Conservation (phyloP, 2,329 filamentous ascomycete species). For the Penicillium sp. region DNA sequence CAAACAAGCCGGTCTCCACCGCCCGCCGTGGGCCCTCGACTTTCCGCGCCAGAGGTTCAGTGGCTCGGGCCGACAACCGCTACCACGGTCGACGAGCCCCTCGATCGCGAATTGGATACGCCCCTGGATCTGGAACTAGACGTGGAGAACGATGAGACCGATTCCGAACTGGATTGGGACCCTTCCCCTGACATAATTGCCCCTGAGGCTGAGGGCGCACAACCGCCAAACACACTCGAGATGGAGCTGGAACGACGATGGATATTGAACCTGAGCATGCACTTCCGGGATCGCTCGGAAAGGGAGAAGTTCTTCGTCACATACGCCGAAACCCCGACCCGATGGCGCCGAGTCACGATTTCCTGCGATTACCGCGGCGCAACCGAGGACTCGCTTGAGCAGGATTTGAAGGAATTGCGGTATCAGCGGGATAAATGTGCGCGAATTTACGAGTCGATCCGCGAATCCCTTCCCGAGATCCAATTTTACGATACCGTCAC, state of each 20-base stretch:
- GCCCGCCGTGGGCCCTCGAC: constrained; percentile 38
- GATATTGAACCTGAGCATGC: constrained; percentile 98
- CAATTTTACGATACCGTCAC: constrained; percentile 96
- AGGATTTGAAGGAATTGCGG: constrained; percentile 72
- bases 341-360: constrained; percentile 86
- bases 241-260: constrained; percentile 83
- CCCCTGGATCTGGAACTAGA: neutral
- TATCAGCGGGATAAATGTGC: constrained; percentile 91
- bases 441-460: constrained; percentile 91
- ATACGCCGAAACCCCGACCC: constrained; percentile 74
- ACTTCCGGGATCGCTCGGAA: constrained; percentile 88
- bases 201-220: constrained; percentile 21
- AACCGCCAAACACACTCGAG: constrained; percentile 53
- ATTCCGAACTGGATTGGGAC: constrained; percentile 28
- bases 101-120: constrained; percentile 15
- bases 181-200: constrained; percentile 24
- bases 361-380: constrained; percentile 89
- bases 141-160: constrained; percentile 26
- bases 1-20: constrained; percentile 47
- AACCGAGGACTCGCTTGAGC: constrained; percentile 77
- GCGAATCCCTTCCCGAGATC: constrained; percentile 87
- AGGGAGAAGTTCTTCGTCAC: constrained; percentile 98
- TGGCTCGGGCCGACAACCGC: constrained; percentile 34
- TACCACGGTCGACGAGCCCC: constrained; percentile 34
- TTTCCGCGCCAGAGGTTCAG: constrained; percentile 44